phyloP scores from a whole-genome alignment of 2,329 filamentous ascomycete genomes.

The Ophiostoma tasmaniense region DNA sequence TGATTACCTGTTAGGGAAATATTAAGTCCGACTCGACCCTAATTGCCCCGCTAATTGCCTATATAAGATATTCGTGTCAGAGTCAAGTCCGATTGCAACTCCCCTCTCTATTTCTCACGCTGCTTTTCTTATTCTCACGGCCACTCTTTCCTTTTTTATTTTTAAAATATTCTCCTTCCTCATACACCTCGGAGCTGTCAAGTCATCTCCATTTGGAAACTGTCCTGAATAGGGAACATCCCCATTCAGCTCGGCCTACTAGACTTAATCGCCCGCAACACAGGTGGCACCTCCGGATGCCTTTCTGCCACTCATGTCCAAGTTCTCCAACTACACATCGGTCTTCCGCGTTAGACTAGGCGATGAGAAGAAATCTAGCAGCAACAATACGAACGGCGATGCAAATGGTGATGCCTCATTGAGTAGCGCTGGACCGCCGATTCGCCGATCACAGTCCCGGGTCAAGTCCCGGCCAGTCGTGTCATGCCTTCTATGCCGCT shows the following conservation, averaged over 20 bases:
- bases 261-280: not conserved
- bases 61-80: not conserved
- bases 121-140: not conserved
- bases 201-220: not conserved
- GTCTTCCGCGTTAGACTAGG: slow-evolving; percentile 20
- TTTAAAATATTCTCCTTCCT: not conserved
- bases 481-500: slow-evolving; percentile 35
- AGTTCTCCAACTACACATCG: slow-evolving; percentile 18
- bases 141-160: not conserved
- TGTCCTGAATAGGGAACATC: not conserved
- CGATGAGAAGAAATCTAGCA: not conserved
- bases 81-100: not conserved
- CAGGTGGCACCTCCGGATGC: not conserved
- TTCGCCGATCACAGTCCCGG: slow-evolving; percentile 4
- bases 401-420: not conserved
- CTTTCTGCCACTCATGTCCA: not conserved
- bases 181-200: not conserved
- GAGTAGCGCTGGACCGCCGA: not conserved
- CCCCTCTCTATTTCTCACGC: not conserved
- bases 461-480: slow-evolving; percentile 29
- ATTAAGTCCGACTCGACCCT: not conserved
- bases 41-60: not conserved
- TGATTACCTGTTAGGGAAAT: not conserved
- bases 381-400: not conserved
- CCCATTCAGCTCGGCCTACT: not conserved